Conservation (phyloP, 306 rosid species). For the Dryas drummondii region DNA sequence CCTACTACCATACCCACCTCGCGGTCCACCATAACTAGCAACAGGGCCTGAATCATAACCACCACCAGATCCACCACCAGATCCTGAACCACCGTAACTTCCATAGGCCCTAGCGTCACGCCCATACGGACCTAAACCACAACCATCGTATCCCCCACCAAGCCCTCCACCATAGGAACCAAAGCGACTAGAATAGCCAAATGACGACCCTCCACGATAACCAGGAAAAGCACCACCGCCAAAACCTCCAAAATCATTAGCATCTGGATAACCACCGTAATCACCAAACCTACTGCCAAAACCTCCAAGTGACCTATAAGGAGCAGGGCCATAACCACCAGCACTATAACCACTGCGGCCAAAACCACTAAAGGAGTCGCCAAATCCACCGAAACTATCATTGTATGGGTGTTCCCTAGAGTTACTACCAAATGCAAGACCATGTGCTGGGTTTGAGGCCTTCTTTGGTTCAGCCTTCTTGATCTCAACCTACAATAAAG, state of each 20-base stretch:
- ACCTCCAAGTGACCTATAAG: constrained; percentile 41
- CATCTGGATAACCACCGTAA: constrained; percentile 60
- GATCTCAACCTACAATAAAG: constrained; percentile 99
- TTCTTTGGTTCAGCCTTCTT: constrained; percentile 96
- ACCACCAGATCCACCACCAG: constrained; percentile 39
- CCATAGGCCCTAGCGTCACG: constrained; percentile 47
- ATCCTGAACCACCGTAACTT: constrained; percentile 38
- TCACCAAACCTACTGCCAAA: constrained; percentile 49
- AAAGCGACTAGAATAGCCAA: constrained; percentile 48
- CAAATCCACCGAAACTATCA: constrained; percentile 68
- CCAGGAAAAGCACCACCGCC: constrained; percentile 48
- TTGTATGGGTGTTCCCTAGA: constrained; percentile 80
- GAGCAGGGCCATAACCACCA: constrained; percentile 35
- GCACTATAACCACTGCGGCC: constrained; percentile 60
- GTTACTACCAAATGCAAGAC: constrained; percentile 75
- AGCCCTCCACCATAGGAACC: constrained; percentile 42
- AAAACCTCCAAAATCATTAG: constrained; percentile 45
- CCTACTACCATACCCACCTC: constrained; percentile 51
- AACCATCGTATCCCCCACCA: constrained; percentile 46
- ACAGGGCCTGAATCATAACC: constrained; percentile 45
- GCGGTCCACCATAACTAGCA: constrained; percentile 45
- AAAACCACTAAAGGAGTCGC: constrained; percentile 60
- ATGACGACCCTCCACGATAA: constrained; percentile 43
- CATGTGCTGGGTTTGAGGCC: constrained; percentile 75
- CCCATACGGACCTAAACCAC: constrained; percentile 48